A percentile compares a stretch with the other conserved stretches of the same genome.
Evolutionary conservation across 805 yeast genomes (phyloP).

Genomic region (Yarrowia divulgata): DNA sequence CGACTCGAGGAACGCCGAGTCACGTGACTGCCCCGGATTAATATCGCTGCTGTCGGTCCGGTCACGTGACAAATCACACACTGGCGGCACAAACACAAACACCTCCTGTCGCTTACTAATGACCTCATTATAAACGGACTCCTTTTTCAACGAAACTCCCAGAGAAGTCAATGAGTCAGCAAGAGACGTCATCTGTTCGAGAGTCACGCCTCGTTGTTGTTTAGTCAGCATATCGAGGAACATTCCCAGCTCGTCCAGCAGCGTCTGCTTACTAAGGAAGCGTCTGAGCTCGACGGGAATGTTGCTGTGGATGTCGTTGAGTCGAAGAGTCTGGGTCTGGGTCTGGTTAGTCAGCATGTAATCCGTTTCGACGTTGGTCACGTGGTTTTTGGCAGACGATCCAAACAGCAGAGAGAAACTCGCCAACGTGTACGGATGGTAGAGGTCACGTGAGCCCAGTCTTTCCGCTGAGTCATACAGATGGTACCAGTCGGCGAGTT

Average conservation of each 20-base stretch:
- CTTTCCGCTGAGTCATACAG: neutral
- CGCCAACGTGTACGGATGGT: constrained; percentile 17
- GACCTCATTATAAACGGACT: neutral
- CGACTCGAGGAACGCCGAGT: constrained; percentile 2
- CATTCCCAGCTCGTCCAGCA: constrained; percentile 13
- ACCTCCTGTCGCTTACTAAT: constrained; percentile 3
- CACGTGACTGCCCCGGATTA: too few relatives aligned
- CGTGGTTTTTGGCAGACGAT: neutral
- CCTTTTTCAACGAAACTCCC: constrained; percentile 6
- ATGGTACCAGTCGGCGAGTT: constrained; percentile 6
- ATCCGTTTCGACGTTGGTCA: constrained; percentile 1
- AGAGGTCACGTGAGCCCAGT: neutral
- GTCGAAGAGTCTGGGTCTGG: neutral
- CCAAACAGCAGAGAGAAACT: constrained; percentile 10
- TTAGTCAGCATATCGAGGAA: neutral
- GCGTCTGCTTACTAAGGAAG: neutral
- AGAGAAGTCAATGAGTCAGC: neutral
- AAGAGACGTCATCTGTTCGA: constrained; percentile 2
- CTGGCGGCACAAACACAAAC: constrained; percentile 9
- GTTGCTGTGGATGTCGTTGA: constrained; percentile 17
- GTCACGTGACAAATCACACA: constrained; percentile 8
- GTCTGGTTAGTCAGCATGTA: constrained; percentile 2
- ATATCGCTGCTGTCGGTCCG: neutral
- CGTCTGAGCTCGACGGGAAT: constrained; percentile 14
- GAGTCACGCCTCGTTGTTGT: neutral